Percentiles rank a stretch among this genome's conserved stretches.
Conservation (phyloP, 169 alveolate genomes). For the Theileria orientalis region DNA sequence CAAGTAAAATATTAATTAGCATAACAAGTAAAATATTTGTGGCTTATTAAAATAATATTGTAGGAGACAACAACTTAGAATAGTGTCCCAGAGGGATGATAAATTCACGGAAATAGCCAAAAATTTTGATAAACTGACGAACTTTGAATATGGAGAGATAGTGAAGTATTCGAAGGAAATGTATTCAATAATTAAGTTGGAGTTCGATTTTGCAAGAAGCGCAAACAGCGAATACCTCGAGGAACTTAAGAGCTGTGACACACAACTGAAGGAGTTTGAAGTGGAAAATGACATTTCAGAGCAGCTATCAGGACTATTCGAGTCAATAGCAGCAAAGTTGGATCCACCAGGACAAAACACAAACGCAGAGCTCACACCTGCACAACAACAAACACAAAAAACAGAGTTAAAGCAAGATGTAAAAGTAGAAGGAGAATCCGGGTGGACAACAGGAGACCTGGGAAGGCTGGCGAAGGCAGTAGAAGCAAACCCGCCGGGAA, state of each 20-base stretch:
- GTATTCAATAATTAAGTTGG: constrained; percentile 19
- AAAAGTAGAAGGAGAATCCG: constrained; percentile 40
- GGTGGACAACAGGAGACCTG: constrained; percentile 88
- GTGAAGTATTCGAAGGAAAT: constrained; percentile 27
- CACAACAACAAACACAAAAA: not conserved
- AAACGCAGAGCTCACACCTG: not conserved
- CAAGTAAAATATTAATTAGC: not conserved
- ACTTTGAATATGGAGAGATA: constrained; percentile 33
- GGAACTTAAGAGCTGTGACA: not conserved
- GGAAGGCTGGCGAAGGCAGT: constrained; percentile 85
- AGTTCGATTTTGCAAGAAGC: constrained; percentile 15
- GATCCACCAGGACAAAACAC: not conserved
- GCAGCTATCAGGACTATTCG: not conserved
- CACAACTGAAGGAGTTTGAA: not conserved
- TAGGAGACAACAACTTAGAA: constrained; percentile 52
- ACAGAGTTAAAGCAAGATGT: not conserved
- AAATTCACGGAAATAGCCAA: constrained; percentile 31
- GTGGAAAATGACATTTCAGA: not conserved
- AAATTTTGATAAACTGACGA: constrained; percentile 49
- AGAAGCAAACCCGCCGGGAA: constrained; percentile 87
- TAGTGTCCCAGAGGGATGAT: constrained; percentile 10
- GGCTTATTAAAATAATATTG: not conserved
- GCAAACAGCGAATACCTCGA: constrained; percentile 47
- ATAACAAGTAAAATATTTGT: too few relatives aligned
- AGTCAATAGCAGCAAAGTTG: not conserved